These are phyloP conservation scores for Penicillium vulpinum DNA, from an alignment of 2,329 filamentous ascomycete species.

Conservation along the genomic window DNA sequence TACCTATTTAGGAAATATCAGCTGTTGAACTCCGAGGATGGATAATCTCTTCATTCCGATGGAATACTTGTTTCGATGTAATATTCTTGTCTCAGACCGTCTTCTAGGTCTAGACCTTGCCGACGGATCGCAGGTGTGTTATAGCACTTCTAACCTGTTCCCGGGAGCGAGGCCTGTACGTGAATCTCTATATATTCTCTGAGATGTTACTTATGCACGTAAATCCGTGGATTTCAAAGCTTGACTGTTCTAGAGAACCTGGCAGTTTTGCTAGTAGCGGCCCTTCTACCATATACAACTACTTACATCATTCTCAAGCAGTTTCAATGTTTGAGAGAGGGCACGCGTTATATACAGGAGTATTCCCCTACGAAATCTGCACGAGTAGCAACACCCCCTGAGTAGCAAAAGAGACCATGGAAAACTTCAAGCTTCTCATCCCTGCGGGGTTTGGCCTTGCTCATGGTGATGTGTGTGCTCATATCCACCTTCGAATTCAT, in stretches of 20 bases:
- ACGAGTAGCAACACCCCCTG: no score
- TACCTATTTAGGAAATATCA: not conserved
- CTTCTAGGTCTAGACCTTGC: not conserved
- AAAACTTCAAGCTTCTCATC: no score
- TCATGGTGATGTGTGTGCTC: no score
- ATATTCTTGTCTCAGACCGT: not conserved
- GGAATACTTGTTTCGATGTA: not conserved
- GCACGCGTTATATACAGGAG: not conserved
- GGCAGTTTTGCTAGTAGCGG: not conserved
- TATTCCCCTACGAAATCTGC: not conserved
- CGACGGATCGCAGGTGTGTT: not conserved
- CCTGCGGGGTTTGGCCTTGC: no score
- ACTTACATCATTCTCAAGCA: not conserved
- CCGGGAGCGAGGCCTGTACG: no score
- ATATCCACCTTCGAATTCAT: no score
- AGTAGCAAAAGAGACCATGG: no score
- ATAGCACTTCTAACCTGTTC: no score
- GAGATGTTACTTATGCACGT: no score
- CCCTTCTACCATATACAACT: not conserved
- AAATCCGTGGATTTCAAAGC: no score
- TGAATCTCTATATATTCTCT: not conserved
- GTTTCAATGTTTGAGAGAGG: not conserved
- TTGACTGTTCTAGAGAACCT: not conserved
- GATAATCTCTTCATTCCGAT: not conserved
- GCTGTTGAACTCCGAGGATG: not conserved